A percentile compares a stretch with the other conserved stretches of the same genome.
Evolutionary conservation across 768 basidiomycete species (phyloP).

Genomic region (Coprinopsis cinerea): DNA sequence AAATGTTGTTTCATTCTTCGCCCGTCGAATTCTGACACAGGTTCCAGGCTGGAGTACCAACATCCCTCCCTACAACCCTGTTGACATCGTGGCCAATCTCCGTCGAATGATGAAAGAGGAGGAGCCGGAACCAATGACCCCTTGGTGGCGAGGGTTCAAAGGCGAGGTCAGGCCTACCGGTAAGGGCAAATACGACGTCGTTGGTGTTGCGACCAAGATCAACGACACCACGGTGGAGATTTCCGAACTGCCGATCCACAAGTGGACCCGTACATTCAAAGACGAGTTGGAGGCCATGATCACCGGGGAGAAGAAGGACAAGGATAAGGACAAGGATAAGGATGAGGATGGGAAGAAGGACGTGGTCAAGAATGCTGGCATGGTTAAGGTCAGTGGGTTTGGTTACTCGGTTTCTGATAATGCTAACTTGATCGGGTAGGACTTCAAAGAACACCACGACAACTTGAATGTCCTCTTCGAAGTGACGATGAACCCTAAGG

Average conservation of each 20-base stretch:
- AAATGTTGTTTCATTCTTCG: background rate
- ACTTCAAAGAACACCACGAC: constrained; percentile 96
- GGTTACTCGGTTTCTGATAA: background rate
- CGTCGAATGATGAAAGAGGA: constrained; percentile 82
- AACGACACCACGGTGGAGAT: constrained; percentile 91
- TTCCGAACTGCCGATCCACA: constrained; percentile 90
- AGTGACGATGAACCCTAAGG: constrained; percentile 72
- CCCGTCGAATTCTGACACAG: background rate
- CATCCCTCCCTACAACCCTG: constrained; percentile 89
- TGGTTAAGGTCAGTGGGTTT: constrained; percentile 59
- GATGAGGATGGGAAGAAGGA: constrained; percentile 23
- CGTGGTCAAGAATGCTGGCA: constrained; percentile 37
- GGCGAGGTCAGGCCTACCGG: constrained; percentile 76
- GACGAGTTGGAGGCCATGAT: constrained; percentile 87
- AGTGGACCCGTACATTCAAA: constrained; percentile 93
- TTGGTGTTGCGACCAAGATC: constrained; percentile 67
- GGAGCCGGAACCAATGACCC: constrained; percentile 79
- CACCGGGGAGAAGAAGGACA: constrained; percentile 47
- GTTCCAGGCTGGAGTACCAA: constrained; percentile 88
- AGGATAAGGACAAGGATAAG: constrained; percentile 43
- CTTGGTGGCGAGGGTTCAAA: constrained; percentile 97
- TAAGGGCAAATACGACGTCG: constrained; percentile 83
- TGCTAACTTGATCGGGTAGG: constrained; percentile 40
- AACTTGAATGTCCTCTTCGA: constrained; percentile 88
- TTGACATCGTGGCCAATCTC: constrained; percentile 84